A percentile compares a stretch with the other conserved stretches of the same genome.
phyloP scores from a whole-genome alignment of 108 stramenopile genomes.

The Cyclostephanos tholiformis region DNA sequence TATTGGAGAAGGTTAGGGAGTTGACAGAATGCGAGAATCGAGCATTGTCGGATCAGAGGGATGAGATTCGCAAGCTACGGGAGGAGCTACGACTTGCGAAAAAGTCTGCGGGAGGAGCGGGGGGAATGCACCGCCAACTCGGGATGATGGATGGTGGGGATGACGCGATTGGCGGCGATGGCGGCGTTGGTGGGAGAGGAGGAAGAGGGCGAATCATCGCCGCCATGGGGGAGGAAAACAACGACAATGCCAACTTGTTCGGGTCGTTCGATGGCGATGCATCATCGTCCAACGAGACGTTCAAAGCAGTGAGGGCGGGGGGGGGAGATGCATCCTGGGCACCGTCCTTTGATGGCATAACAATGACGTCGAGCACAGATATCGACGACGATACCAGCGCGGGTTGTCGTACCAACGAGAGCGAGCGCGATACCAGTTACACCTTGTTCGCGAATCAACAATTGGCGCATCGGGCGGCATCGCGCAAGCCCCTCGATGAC shows the following conservation, averaged over 20 bases:
- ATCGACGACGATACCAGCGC: not conserved
- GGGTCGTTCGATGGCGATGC: too few relatives aligned
- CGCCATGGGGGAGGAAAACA: too few relatives aligned
- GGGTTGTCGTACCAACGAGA: not conserved
- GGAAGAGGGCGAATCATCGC: too few relatives aligned
- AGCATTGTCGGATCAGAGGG: slow-evolving; percentile 11
- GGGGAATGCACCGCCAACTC: too few relatives aligned
- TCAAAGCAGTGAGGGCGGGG: not conserved
- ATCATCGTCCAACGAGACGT: not conserved
- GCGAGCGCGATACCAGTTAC: slow-evolving; percentile 4
- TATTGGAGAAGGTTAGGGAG: slow-evolving; percentile 28
- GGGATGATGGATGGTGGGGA: not conserved
- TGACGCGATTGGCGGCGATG: too few relatives aligned
- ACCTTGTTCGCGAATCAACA: not conserved
- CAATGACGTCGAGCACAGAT: not conserved
- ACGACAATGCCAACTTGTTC: too few relatives aligned
- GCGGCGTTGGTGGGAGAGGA: not conserved
- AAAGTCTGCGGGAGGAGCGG: too few relatives aligned
- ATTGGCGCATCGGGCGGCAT: not conserved
- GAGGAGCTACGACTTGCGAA: not conserved
- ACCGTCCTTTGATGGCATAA: not conserved
- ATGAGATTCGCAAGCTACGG: slow-evolving; percentile 12
- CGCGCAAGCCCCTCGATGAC: too few relatives aligned
- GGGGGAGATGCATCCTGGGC: not conserved
- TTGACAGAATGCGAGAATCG: slow-evolving; percentile 38